phyloP scores from a whole-genome alignment of 768 basidiomycete genomes.

The Phanerochaete carnosa region DNA sequence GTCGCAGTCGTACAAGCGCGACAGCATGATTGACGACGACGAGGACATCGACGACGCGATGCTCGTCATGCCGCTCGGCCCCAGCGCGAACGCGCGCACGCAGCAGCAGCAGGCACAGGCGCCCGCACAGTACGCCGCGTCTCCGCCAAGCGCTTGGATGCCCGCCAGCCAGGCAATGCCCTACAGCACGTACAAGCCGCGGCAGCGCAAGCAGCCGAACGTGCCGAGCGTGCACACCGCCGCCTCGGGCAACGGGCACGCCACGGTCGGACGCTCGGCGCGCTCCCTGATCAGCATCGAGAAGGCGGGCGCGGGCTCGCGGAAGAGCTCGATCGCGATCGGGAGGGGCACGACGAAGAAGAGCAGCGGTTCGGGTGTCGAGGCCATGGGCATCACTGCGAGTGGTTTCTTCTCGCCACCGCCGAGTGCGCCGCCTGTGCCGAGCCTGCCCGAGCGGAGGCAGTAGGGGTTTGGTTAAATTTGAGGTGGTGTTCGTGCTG shows the following conservation, averaged over 20 bases:
- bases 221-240: slow-evolving; percentile 20
- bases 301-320: slow-evolving; percentile 30
- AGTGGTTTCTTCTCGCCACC: slow-evolving; percentile 75
- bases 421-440: slow-evolving; percentile 26
- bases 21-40: slow-evolving; percentile 48
- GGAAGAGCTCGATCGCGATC: slow-evolving; percentile 60
- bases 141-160: slow-evolving; percentile 39
- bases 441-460: slow-evolving; percentile 16
- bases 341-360: slow-evolving; percentile 62
- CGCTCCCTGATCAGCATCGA: slow-evolving; percentile 70
- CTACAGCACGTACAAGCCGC: slow-evolving; percentile 22
- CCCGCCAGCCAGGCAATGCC: slow-evolving; percentile 15
- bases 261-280: slow-evolving; percentile 28
- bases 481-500: neutral
- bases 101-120: neutral
- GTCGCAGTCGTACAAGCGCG: slow-evolving; percentile 20
- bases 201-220: slow-evolving; percentile 28
- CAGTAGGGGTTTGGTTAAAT: neutral
- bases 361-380: slow-evolving; percentile 68
- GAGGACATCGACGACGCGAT: slow-evolving; percentile 76
- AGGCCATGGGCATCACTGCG: slow-evolving; percentile 72
- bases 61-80: slow-evolving; percentile 70
- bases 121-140: neutral
- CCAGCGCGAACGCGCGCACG: slow-evolving; percentile 20
- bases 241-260: slow-evolving; percentile 23